Evolutionary conservation across 1,139 yeast species (phyloP), one percentile per base, ranked within the genome.

Genomic region (Eremothecium gossypii): DNA sequence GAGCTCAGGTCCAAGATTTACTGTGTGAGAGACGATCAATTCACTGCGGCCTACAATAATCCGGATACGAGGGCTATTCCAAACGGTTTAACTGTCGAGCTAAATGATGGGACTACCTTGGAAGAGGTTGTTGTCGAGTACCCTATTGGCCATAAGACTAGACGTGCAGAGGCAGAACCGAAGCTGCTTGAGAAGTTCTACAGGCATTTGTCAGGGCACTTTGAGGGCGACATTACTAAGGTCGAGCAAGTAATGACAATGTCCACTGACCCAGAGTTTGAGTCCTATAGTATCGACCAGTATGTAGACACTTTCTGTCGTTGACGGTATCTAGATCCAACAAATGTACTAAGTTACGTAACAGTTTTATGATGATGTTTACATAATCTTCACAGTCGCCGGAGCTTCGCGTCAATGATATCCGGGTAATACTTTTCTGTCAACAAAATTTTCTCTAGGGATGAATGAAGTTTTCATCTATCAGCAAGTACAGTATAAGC

Each of bases 121-220:
- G 76, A 73, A 43, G 79, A 74, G 47, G 72, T 73, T 36, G 70
- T 65, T 41, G 76, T 76, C 37, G 73, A 74, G 55, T 74, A 67
- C 55, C 80, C 80, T 48, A 71, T 75, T 48, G 80, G 80, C 10
- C 80, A 75, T 63, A 68, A 72, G 51, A 64, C 65, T 52, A 70
- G 80, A 58, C 67, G 80, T 47, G 74, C 71, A 43, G 80, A 75
- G 54, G 80, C 80, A 28, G 73, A 73, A 40, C 79, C 80, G 14
- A 69, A 74, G 12, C 55, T 76, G 47, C 58, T 71, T 42, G 56
- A 64, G 42, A 75, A 75, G 62, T 75, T 73, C 48, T 68, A 70
- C 53, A 68, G 67, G 38, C 79, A 75, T 54, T 61, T 75, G 40
- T 54, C 61, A 14, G 74, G 73, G 40, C 68, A 73, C 46, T 70